Conservation (phyloP, 73 alveolate species). For the Stentor coeruleus region DNA sequence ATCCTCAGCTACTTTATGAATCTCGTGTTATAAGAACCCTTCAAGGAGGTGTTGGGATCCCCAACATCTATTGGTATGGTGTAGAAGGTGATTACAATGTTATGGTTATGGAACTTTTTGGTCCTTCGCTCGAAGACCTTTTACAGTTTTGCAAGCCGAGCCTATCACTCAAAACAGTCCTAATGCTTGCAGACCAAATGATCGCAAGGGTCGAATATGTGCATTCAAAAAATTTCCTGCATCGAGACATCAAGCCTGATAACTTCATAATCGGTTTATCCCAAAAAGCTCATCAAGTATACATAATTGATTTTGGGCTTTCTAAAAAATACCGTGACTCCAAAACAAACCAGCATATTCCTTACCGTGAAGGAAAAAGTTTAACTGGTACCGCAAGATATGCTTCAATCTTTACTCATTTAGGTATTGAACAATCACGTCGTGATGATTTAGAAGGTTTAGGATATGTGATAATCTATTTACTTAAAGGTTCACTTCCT, state of each 20-base stretch:
- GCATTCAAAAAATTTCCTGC: slow-evolving; percentile 72
- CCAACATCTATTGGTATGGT: slow-evolving; percentile 68
- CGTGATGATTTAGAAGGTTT: slow-evolving; percentile 74
- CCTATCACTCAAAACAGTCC: slow-evolving; percentile 65
- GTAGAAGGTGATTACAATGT: slow-evolving; percentile 60
- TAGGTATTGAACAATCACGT: slow-evolving; percentile 66
- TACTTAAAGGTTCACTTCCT: slow-evolving; percentile 58
- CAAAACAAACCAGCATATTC: slow-evolving; percentile 62
- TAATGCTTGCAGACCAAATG: slow-evolving; percentile 78
- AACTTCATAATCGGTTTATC: slow-evolving; percentile 80
- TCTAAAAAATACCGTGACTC: slow-evolving; percentile 44
- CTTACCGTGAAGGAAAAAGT: slow-evolving; percentile 60
- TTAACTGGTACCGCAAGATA: slow-evolving; percentile 71
- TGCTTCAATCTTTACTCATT: slow-evolving; percentile 62
- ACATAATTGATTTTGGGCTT: slow-evolving; percentile 54
- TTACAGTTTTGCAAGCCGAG: slow-evolving; percentile 33
- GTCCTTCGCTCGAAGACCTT: slow-evolving; percentile 59
- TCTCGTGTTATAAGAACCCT: slow-evolving; percentile 48
- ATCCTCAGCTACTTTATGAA: slow-evolving; percentile 48
- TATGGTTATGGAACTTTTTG: slow-evolving; percentile 60
- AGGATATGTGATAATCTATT: slow-evolving; percentile 56
- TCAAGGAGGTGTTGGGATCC: slow-evolving; percentile 72
- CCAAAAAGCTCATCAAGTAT: slow-evolving; percentile 55
- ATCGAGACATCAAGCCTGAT: slow-evolving; percentile 90
- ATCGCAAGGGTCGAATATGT: slow-evolving; percentile 75